These are phyloP conservation scores for Corynascus novoguineensis DNA, from an alignment of 495 filamentous ascomycete species.

Conservation along the genomic window DNA sequence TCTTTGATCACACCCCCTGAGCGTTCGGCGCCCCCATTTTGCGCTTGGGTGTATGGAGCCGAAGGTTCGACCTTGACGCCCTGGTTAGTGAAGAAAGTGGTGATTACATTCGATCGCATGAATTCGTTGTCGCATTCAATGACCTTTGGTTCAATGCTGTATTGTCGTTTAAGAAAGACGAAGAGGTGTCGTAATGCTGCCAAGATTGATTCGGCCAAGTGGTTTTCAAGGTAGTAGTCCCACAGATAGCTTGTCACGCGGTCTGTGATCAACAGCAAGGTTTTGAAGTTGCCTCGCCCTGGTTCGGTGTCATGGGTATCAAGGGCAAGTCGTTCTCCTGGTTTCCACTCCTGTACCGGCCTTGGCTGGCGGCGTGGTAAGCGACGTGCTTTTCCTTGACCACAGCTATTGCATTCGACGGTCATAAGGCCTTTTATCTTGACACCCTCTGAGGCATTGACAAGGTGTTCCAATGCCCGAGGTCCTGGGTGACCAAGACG, in stretches of 20 bases:
- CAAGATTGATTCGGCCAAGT: neutral
- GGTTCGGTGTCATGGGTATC: neutral
- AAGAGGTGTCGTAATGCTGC: neutral
- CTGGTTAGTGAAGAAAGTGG: neutral
- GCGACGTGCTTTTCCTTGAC: neutral
- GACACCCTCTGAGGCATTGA: neutral
- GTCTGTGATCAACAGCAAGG: neutral
- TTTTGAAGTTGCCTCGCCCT: neutral
- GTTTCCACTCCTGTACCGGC: neutral
- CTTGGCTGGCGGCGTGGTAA: neutral
- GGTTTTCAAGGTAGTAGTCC: neutral
- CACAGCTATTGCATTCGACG: neutral
- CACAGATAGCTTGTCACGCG: neutral
- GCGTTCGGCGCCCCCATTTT: constrained; percentile 5
- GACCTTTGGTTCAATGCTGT: neutral
- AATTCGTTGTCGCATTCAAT: neutral
- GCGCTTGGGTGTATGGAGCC: neutral
- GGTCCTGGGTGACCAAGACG: neutral
- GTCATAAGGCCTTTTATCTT: neutral
- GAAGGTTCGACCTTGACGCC: neutral
- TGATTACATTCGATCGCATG: neutral
- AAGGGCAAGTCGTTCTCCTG: neutral
- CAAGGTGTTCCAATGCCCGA: neutral
- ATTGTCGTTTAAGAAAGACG: neutral
- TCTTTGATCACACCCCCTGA: constrained; percentile 5